A percentile compares a stretch with the other conserved stretches of the same genome.
Evolutionary conservation across 177 flowering plant genomes (phyloP).

Genomic region (Vitis hybrid): DNA sequence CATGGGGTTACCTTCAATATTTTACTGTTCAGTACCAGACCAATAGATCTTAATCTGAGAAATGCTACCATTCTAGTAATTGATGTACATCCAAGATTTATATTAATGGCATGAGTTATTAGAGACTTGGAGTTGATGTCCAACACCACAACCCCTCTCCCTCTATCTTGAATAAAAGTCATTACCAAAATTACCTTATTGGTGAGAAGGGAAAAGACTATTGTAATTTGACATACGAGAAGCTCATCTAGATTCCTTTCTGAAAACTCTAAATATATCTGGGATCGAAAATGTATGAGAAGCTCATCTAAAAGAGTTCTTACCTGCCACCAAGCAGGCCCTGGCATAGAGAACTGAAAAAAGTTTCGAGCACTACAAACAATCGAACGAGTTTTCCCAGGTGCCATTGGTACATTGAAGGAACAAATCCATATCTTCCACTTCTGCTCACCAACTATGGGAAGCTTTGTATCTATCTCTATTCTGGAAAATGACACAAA

Average conservation of each 20-base stretch:
- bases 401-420: conserved; percentile 97
- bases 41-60: not conserved
- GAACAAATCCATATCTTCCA: conserved; percentile 98
- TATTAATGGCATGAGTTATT: not conserved
- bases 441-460: conserved; percentile 83
- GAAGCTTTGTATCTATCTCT: conserved; percentile 91
- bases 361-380: conserved; percentile 98
- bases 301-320: not conserved
- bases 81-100: not conserved
- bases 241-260: too few species aligned
- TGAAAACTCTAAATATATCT: too few species aligned
- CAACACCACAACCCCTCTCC: not conserved
- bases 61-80: not conserved
- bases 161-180: not conserved
- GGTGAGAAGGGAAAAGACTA: not conserved
- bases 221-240: too few species aligned
- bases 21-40: not conserved
- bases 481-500: conserved; percentile 42
- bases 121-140: not conserved
- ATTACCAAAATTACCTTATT: not conserved
- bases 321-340: conserved; percentile 99
- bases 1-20: too few species aligned
- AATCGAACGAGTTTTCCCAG: conserved; percentile 97
- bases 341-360: conserved; percentile 88
- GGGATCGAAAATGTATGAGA: too few species aligned